Base-by-base conservation (phyloP, 331 rosid species). In the Phaseolus coccineus region DNA sequence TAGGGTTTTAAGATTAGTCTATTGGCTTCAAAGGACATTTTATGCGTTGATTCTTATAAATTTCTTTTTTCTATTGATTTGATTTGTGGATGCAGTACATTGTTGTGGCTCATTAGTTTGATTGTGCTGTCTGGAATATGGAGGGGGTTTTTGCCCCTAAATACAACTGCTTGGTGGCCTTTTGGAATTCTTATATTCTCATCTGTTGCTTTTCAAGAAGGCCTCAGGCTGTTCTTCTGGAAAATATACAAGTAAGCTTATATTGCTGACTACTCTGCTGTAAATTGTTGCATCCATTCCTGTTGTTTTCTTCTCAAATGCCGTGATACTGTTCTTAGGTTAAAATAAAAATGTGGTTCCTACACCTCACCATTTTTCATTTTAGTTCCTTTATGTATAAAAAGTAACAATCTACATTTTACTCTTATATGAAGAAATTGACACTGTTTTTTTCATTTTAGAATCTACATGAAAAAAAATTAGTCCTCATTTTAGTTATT, bases 21-120 rank as follows among this genome's bases (percentile, higher is more conserved):
- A 51, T 13, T 46, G 15, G 31, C 58, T 75, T 44, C n/a, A 5
- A 75, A 37, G 42, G 3, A 59, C 11, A 31, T 42, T 40, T 28
- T 10, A 19, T 73, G 42, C 71, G 13, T 24, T 15, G 35, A 25
- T 57, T 57, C 16, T 8, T 22, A 52, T 52, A 4, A 10, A 33
- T 5, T 27, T 16, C 31, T 1, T 67, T 51, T 8, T 7, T 57
- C 10, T 9, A 6, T 58, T 47, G 70, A 53, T 44, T 78, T 24
- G 2, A n/a, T 82, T 67, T 47, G 30, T 73, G 52, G 16, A 25
- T 79, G 57, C 78, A 94, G 97, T 77, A 90, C 97, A 30, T 84
- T 94, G 77, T 46, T 94, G 63, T 94, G 98, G 98, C 97, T 94
- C 28, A 85, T 91, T 2, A 94, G 97, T 83, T 86, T 94, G 87